phyloP scores from a whole-genome alignment of 306 rosid species.

The Phaseolus lunatus region DNA sequence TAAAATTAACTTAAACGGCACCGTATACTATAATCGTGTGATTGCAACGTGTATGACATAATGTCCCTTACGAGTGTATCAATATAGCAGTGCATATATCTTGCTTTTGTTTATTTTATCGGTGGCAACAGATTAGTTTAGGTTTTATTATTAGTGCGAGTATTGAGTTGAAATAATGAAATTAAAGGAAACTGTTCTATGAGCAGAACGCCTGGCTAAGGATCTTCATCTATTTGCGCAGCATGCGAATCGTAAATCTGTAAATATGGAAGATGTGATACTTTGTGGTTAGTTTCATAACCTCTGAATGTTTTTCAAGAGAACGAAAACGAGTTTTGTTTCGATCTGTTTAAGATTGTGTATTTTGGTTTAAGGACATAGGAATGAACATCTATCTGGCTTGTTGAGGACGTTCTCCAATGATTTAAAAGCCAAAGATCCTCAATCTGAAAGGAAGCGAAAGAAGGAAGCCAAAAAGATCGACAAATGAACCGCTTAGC shows the following conservation, averaged over 20 bases:
- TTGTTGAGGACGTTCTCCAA: constrained; percentile 66
- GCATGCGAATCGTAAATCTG: constrained; percentile 85
- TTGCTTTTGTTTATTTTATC: neutral
- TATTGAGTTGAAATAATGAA: neutral
- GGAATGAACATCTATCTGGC: constrained; percentile 77
- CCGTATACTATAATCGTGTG: neutral
- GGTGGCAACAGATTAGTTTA: neutral
- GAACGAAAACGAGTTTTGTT: neutral
- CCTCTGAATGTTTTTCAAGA: neutral
- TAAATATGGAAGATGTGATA: constrained; percentile 86
- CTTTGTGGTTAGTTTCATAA: constrained; percentile 69
- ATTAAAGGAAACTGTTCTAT: constrained; percentile 31
- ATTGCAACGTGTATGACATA: constrained; percentile 32
- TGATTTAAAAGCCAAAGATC: constrained; percentile 80
- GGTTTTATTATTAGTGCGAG: neutral
- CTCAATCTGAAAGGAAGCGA: constrained; percentile 81
- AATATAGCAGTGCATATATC: neutral
- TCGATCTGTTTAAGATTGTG: neutral
- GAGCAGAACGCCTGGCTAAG: constrained; percentile 80
- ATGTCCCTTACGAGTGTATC: neutral
- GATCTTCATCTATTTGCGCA: constrained; percentile 86
- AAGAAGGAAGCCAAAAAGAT: constrained; percentile 67
- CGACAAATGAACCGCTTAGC: constrained; percentile 52
- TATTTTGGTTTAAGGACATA: constrained; percentile 70
- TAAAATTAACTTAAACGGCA: neutral